A percentile compares a stretch with the other conserved stretches of the same genome.
Evolutionary conservation across 2,329 filamentous ascomycete species (phyloP).

Genomic region (Pseudogymnoascus sp.): DNA sequence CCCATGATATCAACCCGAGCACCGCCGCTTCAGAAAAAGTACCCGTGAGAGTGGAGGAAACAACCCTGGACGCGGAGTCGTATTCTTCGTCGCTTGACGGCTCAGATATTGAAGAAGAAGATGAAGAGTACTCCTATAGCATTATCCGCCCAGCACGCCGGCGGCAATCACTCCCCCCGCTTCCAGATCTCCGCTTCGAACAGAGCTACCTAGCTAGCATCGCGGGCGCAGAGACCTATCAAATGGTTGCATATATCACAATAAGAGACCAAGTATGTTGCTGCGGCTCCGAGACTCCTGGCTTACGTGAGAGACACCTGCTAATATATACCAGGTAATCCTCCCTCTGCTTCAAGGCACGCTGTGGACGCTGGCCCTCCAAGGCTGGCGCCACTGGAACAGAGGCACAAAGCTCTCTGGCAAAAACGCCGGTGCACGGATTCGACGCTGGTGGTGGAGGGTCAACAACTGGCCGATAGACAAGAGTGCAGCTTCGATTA

Average conservation of each 20-base stretch:
- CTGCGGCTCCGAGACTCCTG: background rate
- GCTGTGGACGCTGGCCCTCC: conserved; percentile 76
- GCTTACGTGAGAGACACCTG: background rate
- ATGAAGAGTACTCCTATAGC: conserved; percentile 60
- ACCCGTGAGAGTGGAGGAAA: conserved; percentile 42
- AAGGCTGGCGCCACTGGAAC: conserved; percentile 90
- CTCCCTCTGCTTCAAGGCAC: conserved; percentile 83
- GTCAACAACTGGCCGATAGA: conserved; percentile 71
- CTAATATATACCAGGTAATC: conserved; percentile 49
- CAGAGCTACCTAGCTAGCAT: conserved; percentile 96
- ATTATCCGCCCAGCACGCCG: conserved; percentile 49
- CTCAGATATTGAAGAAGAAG: conserved; percentile 32
- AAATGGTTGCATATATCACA: conserved; percentile 76
- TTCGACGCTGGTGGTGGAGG: conserved; percentile 89
- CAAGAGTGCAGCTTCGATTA: background rate
- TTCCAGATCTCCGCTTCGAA: conserved; percentile 91
- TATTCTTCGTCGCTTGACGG: conserved; percentile 25
- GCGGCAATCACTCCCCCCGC: conserved; percentile 47
- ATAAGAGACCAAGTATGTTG: conserved; percentile 69
- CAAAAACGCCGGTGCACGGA: conserved; percentile 62
- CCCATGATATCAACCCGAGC: conserved; percentile 71
- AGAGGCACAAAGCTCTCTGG: conserved; percentile 68
- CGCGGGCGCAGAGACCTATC: conserved; percentile 67
- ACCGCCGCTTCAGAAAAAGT: conserved; percentile 62
- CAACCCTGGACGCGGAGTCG: conserved; percentile 21